Base-by-base conservation (phyloP, 441 rosid species). In the Jatropha podagrica region DNA sequence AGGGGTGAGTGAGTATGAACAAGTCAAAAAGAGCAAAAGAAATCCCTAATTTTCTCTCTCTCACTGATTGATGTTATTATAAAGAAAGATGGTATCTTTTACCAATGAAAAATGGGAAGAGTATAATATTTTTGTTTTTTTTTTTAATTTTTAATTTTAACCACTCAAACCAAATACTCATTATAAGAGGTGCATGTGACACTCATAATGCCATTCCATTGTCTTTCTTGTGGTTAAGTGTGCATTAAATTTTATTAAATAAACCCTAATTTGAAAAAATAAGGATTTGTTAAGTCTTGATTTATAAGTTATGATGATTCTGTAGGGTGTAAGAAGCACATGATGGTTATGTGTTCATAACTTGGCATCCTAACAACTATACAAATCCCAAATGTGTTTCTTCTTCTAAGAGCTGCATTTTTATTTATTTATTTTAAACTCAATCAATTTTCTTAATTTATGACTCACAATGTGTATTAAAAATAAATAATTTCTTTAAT, bases 141-240 rank as follows among this genome's bases (percentile, higher is more conserved):
- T 18, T 44, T 41, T 15, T n/a, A 51, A 2, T 49, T 4, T 13
- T 4, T 13, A 55, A 68, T 32, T 48, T 46, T 61, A 55, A 59
- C 48, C 61, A 77, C 68, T 74, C 79, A 78, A 83, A 76, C 44
- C 69, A 66, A 77, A 70, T 71, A 60, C 79, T 77, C 74, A 67
- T 55, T 72, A 74, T 81, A 86, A 83, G 83, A 13, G 78, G 79
- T 71, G 89, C 89, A 86, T 87, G 90, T 85, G 88, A 67, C 78
- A 78, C 82, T 86, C 85, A 86, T 88, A 69, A 84, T 88, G 87
- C 87, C 71, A 48, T 81, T 70, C 75, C 81, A 71, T 86, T 88
- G 91, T 90, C 94, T 86, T 78, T 85, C 80, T 80, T 77, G 85
- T 77, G 83, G 80, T 77, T 78, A 74, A 83, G 64, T 76, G 79